Conservation (phyloP, 225 moss, liverwort and hornwort species). For the Sphagnum tenellum region DNA sequence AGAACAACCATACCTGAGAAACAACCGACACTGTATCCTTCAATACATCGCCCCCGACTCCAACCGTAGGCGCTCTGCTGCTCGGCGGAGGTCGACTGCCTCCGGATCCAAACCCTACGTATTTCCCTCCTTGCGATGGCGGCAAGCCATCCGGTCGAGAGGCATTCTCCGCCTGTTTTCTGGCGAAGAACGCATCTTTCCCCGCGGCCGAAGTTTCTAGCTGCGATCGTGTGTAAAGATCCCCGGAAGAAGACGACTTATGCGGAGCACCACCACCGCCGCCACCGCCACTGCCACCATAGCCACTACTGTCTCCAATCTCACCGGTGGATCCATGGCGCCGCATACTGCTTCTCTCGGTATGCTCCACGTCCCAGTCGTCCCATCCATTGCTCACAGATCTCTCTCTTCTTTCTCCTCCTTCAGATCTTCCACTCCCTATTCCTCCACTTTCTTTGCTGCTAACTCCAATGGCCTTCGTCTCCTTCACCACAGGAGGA, state of each 20-base stretch:
- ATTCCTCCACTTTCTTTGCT: too few relatives aligned
- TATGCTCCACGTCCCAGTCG: constrained; percentile 78
- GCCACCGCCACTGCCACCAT: background rate
- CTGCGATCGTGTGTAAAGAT: constrained; percentile 65
- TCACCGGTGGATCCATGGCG: constrained; percentile 70
- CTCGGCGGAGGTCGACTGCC: constrained; percentile 56
- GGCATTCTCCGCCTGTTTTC: constrained; percentile 79
- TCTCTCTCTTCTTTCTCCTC: constrained; percentile 15
- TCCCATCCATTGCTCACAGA: constrained; percentile 59
- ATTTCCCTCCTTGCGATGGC: constrained; percentile 96
- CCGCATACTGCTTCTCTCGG: constrained; percentile 38
- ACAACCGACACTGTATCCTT: constrained; percentile 84
- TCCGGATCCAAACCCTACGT: constrained; percentile 87
- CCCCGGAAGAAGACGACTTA: constrained; percentile 63
- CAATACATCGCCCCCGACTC: constrained; percentile 62
- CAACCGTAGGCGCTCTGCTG: constrained; percentile 30
- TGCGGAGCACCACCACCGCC: constrained; percentile 44
- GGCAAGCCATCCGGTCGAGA: constrained; percentile 75
- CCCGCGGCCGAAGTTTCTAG: constrained; percentile 67
- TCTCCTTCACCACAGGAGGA: constrained; percentile 79
- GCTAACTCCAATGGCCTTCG: constrained; percentile 2
- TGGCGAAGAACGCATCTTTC: constrained; percentile 73
- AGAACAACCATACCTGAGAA: constrained; percentile 39
- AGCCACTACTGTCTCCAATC: constrained; percentile 2
- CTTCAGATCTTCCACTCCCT: too few relatives aligned